A percentile compares a stretch with the other conserved stretches of the same genome.
phyloP scores from a whole-genome alignment of 805 yeast genomes.

The Saccharomycopsis malanga region DNA sequence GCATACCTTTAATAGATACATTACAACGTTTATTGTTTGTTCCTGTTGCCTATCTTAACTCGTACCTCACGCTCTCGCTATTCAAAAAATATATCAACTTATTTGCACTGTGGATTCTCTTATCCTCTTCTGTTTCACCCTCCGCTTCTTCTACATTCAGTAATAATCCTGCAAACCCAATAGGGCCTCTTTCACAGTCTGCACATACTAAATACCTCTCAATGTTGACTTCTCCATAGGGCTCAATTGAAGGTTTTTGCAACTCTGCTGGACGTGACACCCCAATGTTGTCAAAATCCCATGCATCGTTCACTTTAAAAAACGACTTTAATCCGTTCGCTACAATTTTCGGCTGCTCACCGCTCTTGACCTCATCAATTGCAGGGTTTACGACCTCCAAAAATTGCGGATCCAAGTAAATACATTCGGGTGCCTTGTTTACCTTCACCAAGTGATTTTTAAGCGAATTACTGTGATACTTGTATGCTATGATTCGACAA shows the following conservation, averaged over 20 bases:
- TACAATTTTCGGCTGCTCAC: not conserved
- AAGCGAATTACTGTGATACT: not conserved
- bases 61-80: conserved; percentile 39
- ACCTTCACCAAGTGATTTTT: conserved; percentile 6
- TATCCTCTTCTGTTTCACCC: conserved; percentile 19
- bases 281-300: conserved; percentile 78
- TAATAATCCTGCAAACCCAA: conserved; percentile 55
- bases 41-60: not conserved
- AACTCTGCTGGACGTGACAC: conserved; percentile 41
- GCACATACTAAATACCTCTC: conserved; percentile 59
- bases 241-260: conserved; percentile 21
- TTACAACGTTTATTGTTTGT: too few relatives aligned
- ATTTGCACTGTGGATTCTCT: conserved; percentile 30
- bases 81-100: conserved; percentile 39
- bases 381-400: conserved; percentile 8
- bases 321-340: conserved; percentile 26
- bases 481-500: conserved; percentile 16
- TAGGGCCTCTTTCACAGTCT: conserved; percentile 72
- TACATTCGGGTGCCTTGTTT: conserved; percentile 14
- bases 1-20: too few relatives aligned
- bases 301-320: conserved; percentile 47
- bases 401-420: conserved; percentile 5
- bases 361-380: not conserved
- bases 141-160: conserved; percentile 22
- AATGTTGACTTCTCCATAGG: conserved; percentile 29